Conservation (phyloP, 495 filamentous ascomycete genomes). For the Pyrenula aspistea region DNA sequence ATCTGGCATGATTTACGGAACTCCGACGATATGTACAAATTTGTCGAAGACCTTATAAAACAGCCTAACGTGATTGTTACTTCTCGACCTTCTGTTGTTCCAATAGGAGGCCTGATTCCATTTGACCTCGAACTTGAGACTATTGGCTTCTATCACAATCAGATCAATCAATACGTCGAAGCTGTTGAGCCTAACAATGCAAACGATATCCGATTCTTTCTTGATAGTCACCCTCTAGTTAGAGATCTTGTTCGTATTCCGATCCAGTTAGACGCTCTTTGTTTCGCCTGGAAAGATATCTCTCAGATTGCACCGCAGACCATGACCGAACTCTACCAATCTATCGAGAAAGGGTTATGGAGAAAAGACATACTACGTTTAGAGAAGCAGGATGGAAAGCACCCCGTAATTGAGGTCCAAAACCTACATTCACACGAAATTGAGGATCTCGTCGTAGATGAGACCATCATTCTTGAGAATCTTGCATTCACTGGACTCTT, state of each 20-base stretch:
- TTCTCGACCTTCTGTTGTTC: slow-evolving; percentile 18
- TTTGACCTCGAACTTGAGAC: slow-evolving; percentile 20
- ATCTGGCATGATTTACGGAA: slow-evolving; percentile 15
- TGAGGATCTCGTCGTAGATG: slow-evolving; percentile 7
- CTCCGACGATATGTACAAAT: slow-evolving; percentile 6
- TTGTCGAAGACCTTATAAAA: slow-evolving; percentile 21
- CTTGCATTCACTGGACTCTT: slow-evolving; percentile 26
- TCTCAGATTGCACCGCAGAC: slow-evolving; percentile 11
- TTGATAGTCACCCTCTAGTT: slow-evolving; percentile 19
- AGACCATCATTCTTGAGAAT: slow-evolving; percentile 18
- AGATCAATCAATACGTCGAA: slow-evolving; percentile 18
- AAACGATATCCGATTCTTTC: slow-evolving; percentile 18
- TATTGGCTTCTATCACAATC: slow-evolving; percentile 21
- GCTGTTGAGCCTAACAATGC: slow-evolving; percentile 7
- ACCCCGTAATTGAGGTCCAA: slow-evolving; percentile 1
- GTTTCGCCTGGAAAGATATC: slow-evolving; percentile 23
- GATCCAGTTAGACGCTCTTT: slow-evolving; percentile 34
- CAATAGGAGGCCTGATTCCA: slow-evolving; percentile 1
- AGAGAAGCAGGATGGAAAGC: slow-evolving; percentile 8
- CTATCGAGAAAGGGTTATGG: slow-evolving; percentile 24
- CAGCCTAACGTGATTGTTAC: slow-evolving; percentile 24
- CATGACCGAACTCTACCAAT: slow-evolving; percentile 30
- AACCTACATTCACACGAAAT: slow-evolving; percentile 4
- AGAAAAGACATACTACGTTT: slow-evolving; percentile 25
- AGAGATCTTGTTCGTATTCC: slow-evolving; percentile 29